Conservation (phyloP, 1,284 basidiomycete genomes). For the Naganishia sp. region DNA sequence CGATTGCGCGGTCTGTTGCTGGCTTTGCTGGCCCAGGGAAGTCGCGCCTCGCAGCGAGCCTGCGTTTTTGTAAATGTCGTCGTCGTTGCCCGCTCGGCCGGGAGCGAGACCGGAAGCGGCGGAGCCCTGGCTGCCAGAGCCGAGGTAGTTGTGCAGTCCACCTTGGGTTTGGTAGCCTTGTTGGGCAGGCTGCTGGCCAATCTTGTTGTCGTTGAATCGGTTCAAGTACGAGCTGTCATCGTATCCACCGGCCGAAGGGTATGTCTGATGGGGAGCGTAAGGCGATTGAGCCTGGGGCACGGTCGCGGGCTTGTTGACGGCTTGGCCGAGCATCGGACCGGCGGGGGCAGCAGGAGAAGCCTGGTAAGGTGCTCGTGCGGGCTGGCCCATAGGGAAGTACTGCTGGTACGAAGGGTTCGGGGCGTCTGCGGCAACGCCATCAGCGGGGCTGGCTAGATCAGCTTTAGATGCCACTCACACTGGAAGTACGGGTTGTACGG, state of each 20-base stretch:
- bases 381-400: conserved; percentile 51
- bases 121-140: conserved; percentile 9
- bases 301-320: conserved; percentile 43
- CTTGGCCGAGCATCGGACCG: conserved; percentile 36
- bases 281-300: conserved; percentile 46
- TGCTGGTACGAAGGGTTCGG: conserved; percentile 52
- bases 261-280: conserved; percentile 43
- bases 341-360: conserved; percentile 49
- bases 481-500: conserved; percentile 57
- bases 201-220: conserved; percentile 31
- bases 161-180: conserved; percentile 22
- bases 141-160: conserved; percentile 21
- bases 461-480: conserved; percentile 41
- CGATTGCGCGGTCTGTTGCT: conserved; percentile 6
- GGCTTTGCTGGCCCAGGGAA: conserved; percentile 21
- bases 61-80: conserved; percentile 48
- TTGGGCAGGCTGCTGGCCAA: conserved; percentile 23
- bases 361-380: conserved; percentile 47
- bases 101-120: conserved; percentile 17
- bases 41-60: conserved; percentile 24
- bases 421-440: conserved; percentile 41
- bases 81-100: conserved; percentile 43
- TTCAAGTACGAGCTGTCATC: conserved; percentile 28
- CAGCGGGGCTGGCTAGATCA: too few relatives aligned
- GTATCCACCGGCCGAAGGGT: conserved; percentile 27